A percentile compares a stretch with the other conserved stretches of the same genome.
These are phyloP conservation scores for Tricholoma furcatifolium DNA, from an alignment of 768 basidiomycete species.

Conservation along the genomic window DNA sequence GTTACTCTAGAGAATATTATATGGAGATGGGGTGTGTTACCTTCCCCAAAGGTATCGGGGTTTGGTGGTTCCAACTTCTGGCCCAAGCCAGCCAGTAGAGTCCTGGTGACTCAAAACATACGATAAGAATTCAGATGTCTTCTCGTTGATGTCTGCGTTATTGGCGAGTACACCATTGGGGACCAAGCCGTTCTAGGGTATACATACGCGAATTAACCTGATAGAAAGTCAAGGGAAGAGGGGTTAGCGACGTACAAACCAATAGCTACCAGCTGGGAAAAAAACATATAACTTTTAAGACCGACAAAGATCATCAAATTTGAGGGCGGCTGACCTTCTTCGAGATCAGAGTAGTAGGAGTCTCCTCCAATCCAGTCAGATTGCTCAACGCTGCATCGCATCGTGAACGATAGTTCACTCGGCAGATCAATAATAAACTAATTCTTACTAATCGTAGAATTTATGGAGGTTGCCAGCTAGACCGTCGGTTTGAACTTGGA, in stretches of 20 bases:
- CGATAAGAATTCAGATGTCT: slow-evolving; percentile 46
- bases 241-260: slow-evolving; percentile 48
- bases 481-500: slow-evolving; percentile 42
- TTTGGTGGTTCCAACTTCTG: slow-evolving; percentile 51
- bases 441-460: slow-evolving; percentile 23
- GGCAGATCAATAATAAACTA: neutral
- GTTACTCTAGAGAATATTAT: neutral
- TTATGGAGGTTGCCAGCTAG: slow-evolving; percentile 44
- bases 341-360: slow-evolving; percentile 39
- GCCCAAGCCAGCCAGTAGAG: slow-evolving; percentile 54
- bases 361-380: slow-evolving; percentile 43
- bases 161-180: slow-evolving; percentile 49
- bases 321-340: slow-evolving; percentile 33
- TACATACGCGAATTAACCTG: neutral
- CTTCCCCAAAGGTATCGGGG: slow-evolving; percentile 56
- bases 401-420: neutral
- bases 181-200: slow-evolving; percentile 48
- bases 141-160: slow-evolving; percentile 42
- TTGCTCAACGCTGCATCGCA: slow-evolving; percentile 29
- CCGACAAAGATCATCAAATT: too few species aligned
- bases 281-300: neutral
- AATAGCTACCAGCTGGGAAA: slow-evolving; percentile 52
- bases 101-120: slow-evolving; percentile 54
- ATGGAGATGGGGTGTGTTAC: slow-evolving; percentile 16
- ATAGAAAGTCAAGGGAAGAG: neutral